Evolutionary conservation across 2,329 filamentous ascomycete species (phyloP), one percentile per base, ranked within the genome.

Genomic region (Aureobasidium sp.): DNA sequence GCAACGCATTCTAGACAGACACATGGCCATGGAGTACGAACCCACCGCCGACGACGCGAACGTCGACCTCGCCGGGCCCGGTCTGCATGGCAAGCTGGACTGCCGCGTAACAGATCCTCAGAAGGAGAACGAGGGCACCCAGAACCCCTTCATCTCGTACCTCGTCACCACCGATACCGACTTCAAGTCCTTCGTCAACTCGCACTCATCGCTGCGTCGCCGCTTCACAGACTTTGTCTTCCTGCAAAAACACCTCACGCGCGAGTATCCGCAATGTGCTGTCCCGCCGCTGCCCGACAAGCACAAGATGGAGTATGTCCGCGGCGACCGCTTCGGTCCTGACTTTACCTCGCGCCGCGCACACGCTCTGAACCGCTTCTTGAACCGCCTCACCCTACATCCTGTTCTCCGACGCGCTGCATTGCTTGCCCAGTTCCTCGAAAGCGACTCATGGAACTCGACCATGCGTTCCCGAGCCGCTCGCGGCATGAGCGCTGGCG

Each of bases 191-290:
- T 99, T 97, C 75, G 88, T 94, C 74, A 90, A 87, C 72, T 80
- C 89, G 41, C 85, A 86, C 25, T 91, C 91, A 65, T 81, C 82
- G 29, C 88, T 96, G 65, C 89, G 94, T 65, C 86, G 94, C 67
- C 90, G 94, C 70, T 99, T 97, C 77, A 97, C 93, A 68, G 94
- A 99, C 78, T 99, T 99, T 73, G 88, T 95, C 68, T 99, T 96
- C 74, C 85, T 99, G 65, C 97, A 90, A 79, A 97, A 96, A 76
- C 87, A 90, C 36, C 86, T 99, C 58, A 86, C 83, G 65, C 87
- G 86, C 72, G 92, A 97, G 73, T 97, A 91, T 70, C 90, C 91
- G 63, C 90, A 91, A 77, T 90, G 89, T 75, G 94, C 94, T 52
- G 90, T 99, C 3, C 94, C 94, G 36, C 94, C 94, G 50, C 81